Evolutionary conservation across 257 asterid species (phyloP).

Genomic region (Forsythia viridissima): DNA sequence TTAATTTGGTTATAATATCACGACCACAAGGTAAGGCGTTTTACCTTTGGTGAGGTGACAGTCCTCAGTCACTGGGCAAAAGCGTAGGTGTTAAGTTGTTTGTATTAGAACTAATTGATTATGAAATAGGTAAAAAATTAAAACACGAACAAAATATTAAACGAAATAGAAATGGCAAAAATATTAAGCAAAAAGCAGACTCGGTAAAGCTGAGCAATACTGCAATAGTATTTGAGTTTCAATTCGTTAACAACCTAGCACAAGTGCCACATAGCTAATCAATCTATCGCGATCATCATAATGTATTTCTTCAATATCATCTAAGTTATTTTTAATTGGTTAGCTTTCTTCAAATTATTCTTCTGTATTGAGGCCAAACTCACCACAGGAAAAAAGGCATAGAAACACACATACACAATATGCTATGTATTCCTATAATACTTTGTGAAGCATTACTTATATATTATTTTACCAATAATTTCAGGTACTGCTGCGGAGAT

Average conservation of each 20-base stretch:
- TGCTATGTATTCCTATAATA: not conserved
- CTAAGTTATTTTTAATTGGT: not conserved
- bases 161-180: not conserved
- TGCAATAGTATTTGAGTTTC: not conserved
- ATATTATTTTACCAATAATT: slow-evolving; percentile 18
- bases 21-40: not conserved
- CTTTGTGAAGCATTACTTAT: slow-evolving; percentile 5
- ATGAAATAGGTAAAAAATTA: not conserved
- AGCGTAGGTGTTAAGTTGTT: not conserved
- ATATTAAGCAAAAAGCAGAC: not conserved
- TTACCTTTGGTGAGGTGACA: too few species aligned
- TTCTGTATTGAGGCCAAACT: not conserved
- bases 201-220: not conserved
- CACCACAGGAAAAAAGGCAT: not conserved
- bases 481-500: slow-evolving; percentile 86
- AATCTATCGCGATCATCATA: not conserved
- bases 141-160: not conserved
- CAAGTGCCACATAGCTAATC: not conserved
- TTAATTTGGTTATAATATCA: not conserved
- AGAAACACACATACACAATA: not conserved
- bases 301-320: not conserved
- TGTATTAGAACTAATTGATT: not conserved
- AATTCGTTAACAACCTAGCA: not conserved
- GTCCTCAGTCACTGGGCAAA: not conserved
- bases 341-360: not conserved